These are phyloP conservation scores for Microascus cirrosus DNA, from an alignment of 2,329 filamentous ascomycete species.

Conservation along the genomic window DNA sequence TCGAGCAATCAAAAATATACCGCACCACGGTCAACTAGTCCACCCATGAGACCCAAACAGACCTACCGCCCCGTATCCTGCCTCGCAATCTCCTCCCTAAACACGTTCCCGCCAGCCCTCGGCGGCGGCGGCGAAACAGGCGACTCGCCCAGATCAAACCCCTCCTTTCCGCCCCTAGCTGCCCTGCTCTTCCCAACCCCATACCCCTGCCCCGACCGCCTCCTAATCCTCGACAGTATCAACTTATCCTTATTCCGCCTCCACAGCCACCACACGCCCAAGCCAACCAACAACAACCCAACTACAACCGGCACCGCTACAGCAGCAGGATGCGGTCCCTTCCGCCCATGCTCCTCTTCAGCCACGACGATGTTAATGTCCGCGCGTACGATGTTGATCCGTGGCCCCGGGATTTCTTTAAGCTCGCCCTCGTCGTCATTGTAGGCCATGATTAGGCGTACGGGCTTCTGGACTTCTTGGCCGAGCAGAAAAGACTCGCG, in stretches of 20 bases:
- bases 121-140: not conserved
- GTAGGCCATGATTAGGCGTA: slow-evolving; percentile 4
- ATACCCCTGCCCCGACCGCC: slow-evolving; percentile 13
- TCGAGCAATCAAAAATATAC: too few species aligned
- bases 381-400: not conserved
- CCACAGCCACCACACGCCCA: slow-evolving; percentile 14
- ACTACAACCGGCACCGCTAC: slow-evolving; percentile 17
- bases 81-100: slow-evolving; percentile 22
- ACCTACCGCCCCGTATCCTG: slow-evolving; percentile 14
- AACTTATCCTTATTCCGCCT: slow-evolving; percentile 12
- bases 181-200: slow-evolving; percentile 13
- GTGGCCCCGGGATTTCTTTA: not conserved
- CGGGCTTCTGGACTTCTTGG: slow-evolving; percentile 4
- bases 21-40: too few species aligned
- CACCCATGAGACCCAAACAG: too few species aligned
- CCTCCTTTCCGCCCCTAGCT: slow-evolving; percentile 11
- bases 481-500: slow-evolving; percentile 2
- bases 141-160: slow-evolving; percentile 13
- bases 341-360: not conserved
- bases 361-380: slow-evolving; percentile 1
- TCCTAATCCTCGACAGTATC: slow-evolving; percentile 7
- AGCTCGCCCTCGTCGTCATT: slow-evolving; percentile 9
- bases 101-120: slow-evolving; percentile 17
- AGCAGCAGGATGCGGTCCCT: not conserved
- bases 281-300: slow-evolving; percentile 11